A percentile compares a stretch with the other conserved stretches of the same genome.
Conservation (phyloP, 805 yeast genomes). For the Cyberlindnera euphorbiiphila region DNA sequence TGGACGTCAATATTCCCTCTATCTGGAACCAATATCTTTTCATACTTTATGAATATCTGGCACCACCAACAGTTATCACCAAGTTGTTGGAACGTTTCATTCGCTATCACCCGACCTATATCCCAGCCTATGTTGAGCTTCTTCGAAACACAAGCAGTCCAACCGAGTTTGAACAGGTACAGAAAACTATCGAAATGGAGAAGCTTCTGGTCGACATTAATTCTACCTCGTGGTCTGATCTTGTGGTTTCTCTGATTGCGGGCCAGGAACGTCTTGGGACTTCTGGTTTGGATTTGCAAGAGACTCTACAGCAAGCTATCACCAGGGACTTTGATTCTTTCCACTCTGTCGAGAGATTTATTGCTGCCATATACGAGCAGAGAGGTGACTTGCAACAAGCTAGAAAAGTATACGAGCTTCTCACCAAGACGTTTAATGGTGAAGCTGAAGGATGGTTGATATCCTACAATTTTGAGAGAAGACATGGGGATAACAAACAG, state of each 20-base stretch:
- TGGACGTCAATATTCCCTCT: slow-evolving; percentile 2
- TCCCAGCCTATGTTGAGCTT: slow-evolving; percentile 16
- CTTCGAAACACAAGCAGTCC: slow-evolving; percentile 7
- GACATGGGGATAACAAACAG: slow-evolving; percentile 25
- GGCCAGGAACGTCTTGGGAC: slow-evolving; percentile 5
- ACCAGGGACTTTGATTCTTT: slow-evolving; percentile 28
- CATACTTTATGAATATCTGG: slow-evolving; percentile 10
- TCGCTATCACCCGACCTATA: slow-evolving; percentile 11
- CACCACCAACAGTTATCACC: not conserved
- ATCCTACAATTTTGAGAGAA: slow-evolving; percentile 38
- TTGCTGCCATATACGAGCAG: slow-evolving; percentile 33
- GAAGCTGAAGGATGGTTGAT: slow-evolving; percentile 48
- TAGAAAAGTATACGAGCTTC: slow-evolving; percentile 11
- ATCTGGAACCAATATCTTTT: slow-evolving; percentile 16
- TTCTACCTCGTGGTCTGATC: slow-evolving; percentile 34
- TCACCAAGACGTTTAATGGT: slow-evolving; percentile 27
- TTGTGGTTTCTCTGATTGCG: slow-evolving; percentile 29
- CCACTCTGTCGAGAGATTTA: slow-evolving; percentile 42
- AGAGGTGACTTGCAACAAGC: slow-evolving; percentile 31
- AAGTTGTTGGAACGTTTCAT: slow-evolving; percentile 5
- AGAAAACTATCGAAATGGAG: not conserved
- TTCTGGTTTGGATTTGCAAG: not conserved
- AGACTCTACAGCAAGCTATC: slow-evolving; percentile 8
- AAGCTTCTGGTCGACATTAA: slow-evolving; percentile 1
- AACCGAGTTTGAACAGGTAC: not conserved